phyloP scores from a whole-genome alignment of 169 alveolate genomes.

The Plasmodium ovale region DNA sequence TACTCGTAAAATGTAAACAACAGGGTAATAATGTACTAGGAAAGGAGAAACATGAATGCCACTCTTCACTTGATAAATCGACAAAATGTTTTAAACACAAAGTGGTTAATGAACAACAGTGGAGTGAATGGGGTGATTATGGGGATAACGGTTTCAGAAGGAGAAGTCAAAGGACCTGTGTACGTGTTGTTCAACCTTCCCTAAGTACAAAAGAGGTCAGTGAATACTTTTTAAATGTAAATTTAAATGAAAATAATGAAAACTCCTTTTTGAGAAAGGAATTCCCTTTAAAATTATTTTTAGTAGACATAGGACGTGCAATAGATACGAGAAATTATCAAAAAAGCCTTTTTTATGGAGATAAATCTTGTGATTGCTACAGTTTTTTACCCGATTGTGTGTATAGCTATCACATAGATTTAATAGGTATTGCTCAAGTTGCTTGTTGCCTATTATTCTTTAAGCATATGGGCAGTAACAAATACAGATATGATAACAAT shows the following conservation, averaged over 20 bases:
- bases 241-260: constrained; percentile 13
- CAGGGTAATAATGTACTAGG: background rate
- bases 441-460: constrained; percentile 70
- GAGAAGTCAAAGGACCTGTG: background rate
- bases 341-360: constrained; percentile 62
- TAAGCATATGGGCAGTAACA: constrained; percentile 41
- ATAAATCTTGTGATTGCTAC: constrained; percentile 67
- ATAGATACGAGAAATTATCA: constrained; percentile 48
- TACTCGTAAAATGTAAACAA: constrained; percentile 24
- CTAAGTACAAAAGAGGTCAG: background rate
- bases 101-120: background rate
- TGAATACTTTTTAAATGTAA: constrained; percentile 4
- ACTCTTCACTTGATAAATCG: background rate
- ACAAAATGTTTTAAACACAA: background rate
- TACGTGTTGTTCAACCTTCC: background rate
- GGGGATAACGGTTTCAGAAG: background rate
- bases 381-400: constrained; percentile 47
- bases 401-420: constrained; percentile 55
- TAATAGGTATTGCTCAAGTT: constrained; percentile 73
- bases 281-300: constrained; percentile 40
- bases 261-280: constrained; percentile 21
- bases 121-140: background rate
- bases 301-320: constrained; percentile 70
- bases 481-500: constrained; percentile 47
- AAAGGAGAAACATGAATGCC: background rate